Base-by-base conservation (phyloP, 176 grass and related monocot species). In the sorghum (Sorghum bicolor) region DNA sequence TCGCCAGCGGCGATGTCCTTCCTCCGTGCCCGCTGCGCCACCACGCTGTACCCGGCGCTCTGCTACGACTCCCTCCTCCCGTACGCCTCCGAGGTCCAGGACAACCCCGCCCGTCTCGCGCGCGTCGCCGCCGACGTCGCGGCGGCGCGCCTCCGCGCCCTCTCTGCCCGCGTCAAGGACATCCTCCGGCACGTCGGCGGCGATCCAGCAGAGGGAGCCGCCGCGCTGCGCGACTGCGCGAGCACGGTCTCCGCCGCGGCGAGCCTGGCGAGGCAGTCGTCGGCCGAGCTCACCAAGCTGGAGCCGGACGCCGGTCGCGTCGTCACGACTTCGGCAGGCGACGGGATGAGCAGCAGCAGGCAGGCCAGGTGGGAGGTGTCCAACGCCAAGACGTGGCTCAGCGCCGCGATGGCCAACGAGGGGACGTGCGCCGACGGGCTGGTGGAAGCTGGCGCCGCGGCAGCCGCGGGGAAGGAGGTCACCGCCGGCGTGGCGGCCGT, bases 311-410 rank as follows among this genome's bases (percentile, higher is more conserved):
- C 10, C 1, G 16, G 9, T n/a, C 10, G 4, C 13, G 45, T 3
- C 57, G 57, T 20, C 53, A 24, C 53, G 20, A n/a, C 52, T 19
- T 8, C 40, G 43, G 14, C 44, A 9, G 2, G 57, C 3, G 8
- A 3, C 22, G 57, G 57, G 57, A 12, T 8, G 57, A 26, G 40
- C 8, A 80, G 68, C 29, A 86, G 87, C 79, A 30, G 79, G 67
- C 64, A 85, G 72, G 83, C 70, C 38, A 70, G 80, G 28, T 87
- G 90, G 94, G 38, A 47, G 48, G 79, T 89, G 25, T 74, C 80
- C 30, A 93, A 96, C 66, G 86, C 91, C 8, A 78, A 91, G 88
- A 96, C 94, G 52, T 96, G 91, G 94, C 74, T 96, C 72, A 96
- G 94, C 52, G 88, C 94, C 0, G 91, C 83, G 2, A 65, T 96